Conservation (phyloP, 1,284 basidiomycete species). For the Amylostereum areolatum region DNA sequence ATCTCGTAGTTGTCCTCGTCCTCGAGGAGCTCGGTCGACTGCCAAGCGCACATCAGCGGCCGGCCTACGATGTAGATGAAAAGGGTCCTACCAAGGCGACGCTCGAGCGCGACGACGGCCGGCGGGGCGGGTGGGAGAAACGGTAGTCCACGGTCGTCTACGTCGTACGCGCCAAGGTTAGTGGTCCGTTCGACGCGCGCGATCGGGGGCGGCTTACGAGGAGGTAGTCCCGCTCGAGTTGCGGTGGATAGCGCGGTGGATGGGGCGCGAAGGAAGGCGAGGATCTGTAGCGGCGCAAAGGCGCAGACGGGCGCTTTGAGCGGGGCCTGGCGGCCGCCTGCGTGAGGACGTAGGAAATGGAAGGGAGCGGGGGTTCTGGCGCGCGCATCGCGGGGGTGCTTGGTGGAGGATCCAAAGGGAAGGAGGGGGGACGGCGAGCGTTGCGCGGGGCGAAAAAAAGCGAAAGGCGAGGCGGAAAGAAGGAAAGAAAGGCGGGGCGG, state of each 20-base stretch:
- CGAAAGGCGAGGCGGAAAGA: not conserved
- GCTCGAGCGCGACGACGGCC: constrained; percentile 12
- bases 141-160: constrained; percentile 15
- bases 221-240: constrained; percentile 11
- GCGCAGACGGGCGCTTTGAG: not conserved
- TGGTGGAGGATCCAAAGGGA: not conserved
- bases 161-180: constrained; percentile 1
- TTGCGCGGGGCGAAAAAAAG: not conserved
- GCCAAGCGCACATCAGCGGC: not conserved
- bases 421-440: not conserved
- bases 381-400: constrained; percentile 9
- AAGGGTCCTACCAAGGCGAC: constrained; percentile 10
- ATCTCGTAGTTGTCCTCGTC: constrained; percentile 1
- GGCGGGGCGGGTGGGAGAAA: constrained; percentile 5
- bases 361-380: constrained; percentile 9
- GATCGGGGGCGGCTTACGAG: constrained; percentile 5
- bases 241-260: constrained; percentile 12
- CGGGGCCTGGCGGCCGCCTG: not conserved
- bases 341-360: constrained; percentile 11
- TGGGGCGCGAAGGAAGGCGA: constrained; percentile 7
- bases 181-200: not conserved
- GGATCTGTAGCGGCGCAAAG: constrained; percentile 5
- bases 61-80: not conserved
- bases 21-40: constrained; percentile 11
- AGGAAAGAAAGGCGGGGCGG: not conserved